phyloP scores from a whole-genome alignment of 306 rosid species.

The Vigna radiata region DNA sequence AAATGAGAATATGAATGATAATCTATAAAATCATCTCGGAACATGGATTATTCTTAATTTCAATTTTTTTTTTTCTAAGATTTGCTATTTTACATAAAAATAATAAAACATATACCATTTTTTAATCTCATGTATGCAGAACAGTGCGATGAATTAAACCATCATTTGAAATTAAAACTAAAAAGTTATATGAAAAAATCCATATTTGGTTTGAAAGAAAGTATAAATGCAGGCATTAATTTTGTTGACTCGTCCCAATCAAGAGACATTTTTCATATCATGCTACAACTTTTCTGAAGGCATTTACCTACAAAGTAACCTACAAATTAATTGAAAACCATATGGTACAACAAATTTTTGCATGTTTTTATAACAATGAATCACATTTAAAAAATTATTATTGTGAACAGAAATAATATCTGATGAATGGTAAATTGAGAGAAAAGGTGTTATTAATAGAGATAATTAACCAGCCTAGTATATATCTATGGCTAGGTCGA shows the following conservation, averaged over 20 bases:
- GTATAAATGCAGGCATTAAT: constrained; percentile 14
- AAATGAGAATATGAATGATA: no score
- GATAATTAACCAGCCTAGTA: background rate
- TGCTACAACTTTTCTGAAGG: background rate
- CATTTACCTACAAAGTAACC: background rate
- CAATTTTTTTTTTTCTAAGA: no score
- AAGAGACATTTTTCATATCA: background rate
- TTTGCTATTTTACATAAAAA: background rate
- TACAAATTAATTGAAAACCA: constrained; percentile 1
- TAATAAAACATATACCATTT: no score
- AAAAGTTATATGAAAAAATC: background rate
- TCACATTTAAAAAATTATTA: background rate
- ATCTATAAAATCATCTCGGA: no score
- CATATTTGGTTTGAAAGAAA: constrained; percentile 10
- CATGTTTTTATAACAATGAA: background rate
- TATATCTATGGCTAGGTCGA: background rate
- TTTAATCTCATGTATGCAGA: no score
- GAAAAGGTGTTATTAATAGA: constrained; percentile 1
- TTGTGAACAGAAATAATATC: background rate
- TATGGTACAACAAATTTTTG: no score
- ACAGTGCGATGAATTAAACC: no score
- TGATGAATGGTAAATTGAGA: background rate
- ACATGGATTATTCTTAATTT: no score
- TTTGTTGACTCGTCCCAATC: constrained; percentile 2
- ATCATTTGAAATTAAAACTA: no score